Evolutionary conservation across 1,139 yeast genomes (phyloP).

Genomic region (Lodderomyces theae): DNA sequence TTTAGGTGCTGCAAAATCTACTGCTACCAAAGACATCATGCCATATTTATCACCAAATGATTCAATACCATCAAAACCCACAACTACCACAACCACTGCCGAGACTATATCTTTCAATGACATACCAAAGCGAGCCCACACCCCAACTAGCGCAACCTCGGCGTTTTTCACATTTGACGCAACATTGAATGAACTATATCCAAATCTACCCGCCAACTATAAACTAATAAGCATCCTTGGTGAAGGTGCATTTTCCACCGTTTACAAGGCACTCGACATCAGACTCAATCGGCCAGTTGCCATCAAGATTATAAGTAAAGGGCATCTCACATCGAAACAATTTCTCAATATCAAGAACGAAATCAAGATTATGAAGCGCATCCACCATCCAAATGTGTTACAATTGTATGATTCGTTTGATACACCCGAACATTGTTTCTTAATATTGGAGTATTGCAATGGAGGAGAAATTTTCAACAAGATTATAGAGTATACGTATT

Average conservation of each 20-base stretch:
- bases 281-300: conserved; percentile 60
- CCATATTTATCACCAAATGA: background rate
- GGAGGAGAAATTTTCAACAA: conserved; percentile 97
- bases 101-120: background rate
- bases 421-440: conserved; percentile 60
- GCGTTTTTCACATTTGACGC: conserved; percentile 13
- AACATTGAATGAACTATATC: conserved; percentile 19
- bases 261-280: conserved; percentile 64
- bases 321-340: conserved; percentile 49
- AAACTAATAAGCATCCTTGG: conserved; percentile 42
- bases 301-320: conserved; percentile 77
- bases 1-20: conserved; percentile 3
- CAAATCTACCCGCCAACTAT: conserved; percentile 26
- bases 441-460: conserved; percentile 77
- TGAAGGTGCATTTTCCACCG: conserved; percentile 90
- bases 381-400: conserved; percentile 69
- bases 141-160: background rate
- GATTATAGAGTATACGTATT: conserved; percentile 86
- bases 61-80: conserved; percentile 2
- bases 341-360: conserved; percentile 71
- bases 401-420: conserved; percentile 64
- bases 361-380: conserved; percentile 75
- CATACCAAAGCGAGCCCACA: background rate
- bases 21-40: conserved; percentile 1
- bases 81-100: background rate